phyloP scores from a whole-genome alignment of 1,284 basidiomycete species.

The Melampsora abietis-canadensis region DNA sequence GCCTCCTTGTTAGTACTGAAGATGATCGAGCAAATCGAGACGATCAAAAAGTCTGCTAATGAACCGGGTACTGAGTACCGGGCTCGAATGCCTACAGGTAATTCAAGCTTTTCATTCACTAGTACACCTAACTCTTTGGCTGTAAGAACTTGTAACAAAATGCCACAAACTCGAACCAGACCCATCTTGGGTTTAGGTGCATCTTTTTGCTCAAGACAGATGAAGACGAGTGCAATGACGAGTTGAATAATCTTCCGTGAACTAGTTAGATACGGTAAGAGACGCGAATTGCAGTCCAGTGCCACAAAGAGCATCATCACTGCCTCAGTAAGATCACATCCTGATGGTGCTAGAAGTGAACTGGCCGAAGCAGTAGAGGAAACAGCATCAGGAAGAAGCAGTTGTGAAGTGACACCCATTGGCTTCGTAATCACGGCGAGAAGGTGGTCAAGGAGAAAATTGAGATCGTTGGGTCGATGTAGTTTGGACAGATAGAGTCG shows the following conservation, averaged over 20 bases:
- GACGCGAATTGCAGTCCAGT: constrained; percentile 26
- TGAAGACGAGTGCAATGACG: constrained; percentile 32
- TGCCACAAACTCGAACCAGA: constrained; percentile 26
- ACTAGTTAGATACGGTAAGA: constrained; percentile 15
- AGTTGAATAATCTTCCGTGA: constrained; percentile 7
- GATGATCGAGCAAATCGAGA: constrained; percentile 42
- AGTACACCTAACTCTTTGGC: constrained; percentile 22
- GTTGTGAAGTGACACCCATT: constrained; percentile 38
- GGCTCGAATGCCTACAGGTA: constrained; percentile 37
- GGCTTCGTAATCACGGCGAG: constrained; percentile 34
- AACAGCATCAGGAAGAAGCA: constrained; percentile 21
- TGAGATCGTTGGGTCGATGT: constrained; percentile 32
- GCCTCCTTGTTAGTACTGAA: constrained; percentile 16
- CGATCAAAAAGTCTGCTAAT: constrained; percentile 36
- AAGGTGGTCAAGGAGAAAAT: constrained; percentile 28
- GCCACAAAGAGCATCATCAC: constrained; percentile 18
- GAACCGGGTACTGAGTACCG: constrained; percentile 36
- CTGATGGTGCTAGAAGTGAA: constrained; percentile 10
- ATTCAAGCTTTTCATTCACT: constrained; percentile 30
- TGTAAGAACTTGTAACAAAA: constrained; percentile 31
- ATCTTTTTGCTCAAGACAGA: constrained; percentile 42
- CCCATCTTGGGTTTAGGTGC: constrained; percentile 24
- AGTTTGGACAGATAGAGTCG: constrained; percentile 37
- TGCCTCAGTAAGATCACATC: constrained; percentile 20
- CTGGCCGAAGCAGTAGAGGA: constrained; percentile 7